Base-by-base conservation (phyloP, 75 land plant species). In the Adiantum capillusveneris region DNA sequence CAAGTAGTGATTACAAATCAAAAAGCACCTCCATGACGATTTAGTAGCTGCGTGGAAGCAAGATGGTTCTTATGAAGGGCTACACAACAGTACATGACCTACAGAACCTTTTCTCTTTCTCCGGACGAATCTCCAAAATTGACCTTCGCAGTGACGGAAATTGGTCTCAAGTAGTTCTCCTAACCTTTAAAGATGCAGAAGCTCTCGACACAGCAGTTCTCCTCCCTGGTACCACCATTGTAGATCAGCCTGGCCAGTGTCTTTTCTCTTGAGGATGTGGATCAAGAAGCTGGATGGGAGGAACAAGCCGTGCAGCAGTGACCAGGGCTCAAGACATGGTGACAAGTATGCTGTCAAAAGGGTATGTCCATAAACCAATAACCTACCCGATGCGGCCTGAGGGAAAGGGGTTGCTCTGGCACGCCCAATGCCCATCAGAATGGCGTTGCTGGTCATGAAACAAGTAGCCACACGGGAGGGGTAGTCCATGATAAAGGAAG, bases 151-250 rank as follows among this genome's bases (percentile, higher is more conserved):
- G 90, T 63, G 80, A 65, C 6, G 79, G 73, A 62, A 82, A 79
- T 61, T 60, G 68, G 19, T 76, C 80, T 58, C 85, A 82, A 66
- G 25, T 76, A 69, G 85, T 85, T 25, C 74, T 64, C 72, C 85
- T 86, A 5, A 82, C 82, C 24, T 86, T 86, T 70, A 82, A 77
- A 74, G 90, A 86, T 63, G 31, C 78, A 1, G 77, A 82, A 44
- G 80, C 78, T 11, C 79, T 82, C 56, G 85, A 86, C n/a, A 86
- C 90, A 49, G 85, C 90, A 11, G 59, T 79, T 56, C 82, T 86
- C 53, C 75, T 82, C 26, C 82, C 90, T 63, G 90, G 92, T 31
- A 84, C 92, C 43, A 87, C 88, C 29, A 84, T 84, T 11, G 84
- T 84, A 48, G 88, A 87, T 73, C 72, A 70, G 50, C 57, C 79